These are phyloP conservation scores for Solanum bukasovii DNA, from an alignment of 257 asterid genomes.

Conservation along the genomic window DNA sequence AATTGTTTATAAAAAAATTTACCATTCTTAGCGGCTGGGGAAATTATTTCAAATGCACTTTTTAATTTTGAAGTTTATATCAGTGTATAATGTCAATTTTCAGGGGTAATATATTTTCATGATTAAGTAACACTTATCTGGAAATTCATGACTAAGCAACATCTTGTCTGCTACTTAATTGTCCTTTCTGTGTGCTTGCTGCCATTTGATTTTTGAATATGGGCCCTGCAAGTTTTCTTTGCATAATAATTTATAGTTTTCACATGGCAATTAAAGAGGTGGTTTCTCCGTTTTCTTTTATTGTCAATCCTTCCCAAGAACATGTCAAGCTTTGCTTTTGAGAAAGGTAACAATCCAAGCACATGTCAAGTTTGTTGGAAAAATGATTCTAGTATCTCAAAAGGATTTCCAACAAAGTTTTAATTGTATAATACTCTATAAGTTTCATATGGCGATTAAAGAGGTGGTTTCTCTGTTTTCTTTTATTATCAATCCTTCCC, in stretches of 20 bases:
- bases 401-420: not conserved
- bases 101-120: not conserved
- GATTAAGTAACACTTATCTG: not conserved
- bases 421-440: not conserved
- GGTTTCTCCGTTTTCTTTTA: not conserved
- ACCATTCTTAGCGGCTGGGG: not conserved
- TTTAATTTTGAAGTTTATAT: not conserved
- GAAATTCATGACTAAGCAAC: not conserved
- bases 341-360: not conserved
- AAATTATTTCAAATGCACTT: not conserved
- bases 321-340: not conserved
- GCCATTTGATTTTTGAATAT: not conserved
- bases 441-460: not conserved
- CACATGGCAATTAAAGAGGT: not conserved
- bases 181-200: not conserved
- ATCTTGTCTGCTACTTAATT: not conserved
- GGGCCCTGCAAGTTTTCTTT: not conserved
- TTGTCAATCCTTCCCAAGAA: not conserved
- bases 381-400: too few species aligned
- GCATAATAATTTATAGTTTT: not conserved
- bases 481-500: not conserved
- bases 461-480: not conserved
- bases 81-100: not conserved
- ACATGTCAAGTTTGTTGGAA: not conserved
- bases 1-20: not conserved